These are phyloP conservation scores for Myxozyma sirexii DNA, from an alignment of 805 yeast genomes.

Conservation along the genomic window DNA sequence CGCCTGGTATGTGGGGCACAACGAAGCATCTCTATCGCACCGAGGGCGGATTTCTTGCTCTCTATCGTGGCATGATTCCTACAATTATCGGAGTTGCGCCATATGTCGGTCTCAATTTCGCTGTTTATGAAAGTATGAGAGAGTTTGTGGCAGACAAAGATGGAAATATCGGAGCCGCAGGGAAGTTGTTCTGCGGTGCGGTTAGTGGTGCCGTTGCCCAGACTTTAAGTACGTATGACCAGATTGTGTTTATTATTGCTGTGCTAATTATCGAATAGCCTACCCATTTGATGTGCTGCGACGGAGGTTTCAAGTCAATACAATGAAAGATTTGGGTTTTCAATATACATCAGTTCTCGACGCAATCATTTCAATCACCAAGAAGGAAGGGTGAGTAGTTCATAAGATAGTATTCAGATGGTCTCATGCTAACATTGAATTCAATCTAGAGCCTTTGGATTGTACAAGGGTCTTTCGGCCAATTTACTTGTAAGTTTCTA, in stretches of 20 bases:
- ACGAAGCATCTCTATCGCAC: constrained; percentile 59
- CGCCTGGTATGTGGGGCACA: constrained; percentile 68
- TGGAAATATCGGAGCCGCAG: constrained; percentile 48
- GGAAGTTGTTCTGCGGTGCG: constrained; percentile 79
- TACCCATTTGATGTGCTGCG: constrained; percentile 91
- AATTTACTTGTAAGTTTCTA: constrained; percentile 33
- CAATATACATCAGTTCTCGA: constrained; percentile 74
- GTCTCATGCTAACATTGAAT: constrained; percentile 68
- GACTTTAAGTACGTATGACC: constrained; percentile 51
- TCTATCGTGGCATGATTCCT: constrained; percentile 87
- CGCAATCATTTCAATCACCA: constrained; percentile 71
- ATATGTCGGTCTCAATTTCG: constrained; percentile 89
- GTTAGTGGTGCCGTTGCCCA: constrained; percentile 88
- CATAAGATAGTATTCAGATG: constrained; percentile 67
- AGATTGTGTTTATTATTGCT: not conserved
- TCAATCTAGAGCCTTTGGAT: constrained; percentile 62
- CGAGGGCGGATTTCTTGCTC: constrained; percentile 81
- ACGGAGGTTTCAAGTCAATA: constrained; percentile 86
- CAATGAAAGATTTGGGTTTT: constrained; percentile 81
- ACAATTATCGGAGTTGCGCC: constrained; percentile 95
- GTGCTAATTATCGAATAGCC: constrained; percentile 39
- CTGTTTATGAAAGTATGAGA: constrained; percentile 80
- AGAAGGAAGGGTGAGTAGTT: constrained; percentile 62
- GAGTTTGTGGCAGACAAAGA: constrained; percentile 51
- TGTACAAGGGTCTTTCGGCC: constrained; percentile 55